Evolutionary conservation across 2,329 filamentous ascomycete species (phyloP).

Genomic region (Phyllosticta capitalensis): DNA sequence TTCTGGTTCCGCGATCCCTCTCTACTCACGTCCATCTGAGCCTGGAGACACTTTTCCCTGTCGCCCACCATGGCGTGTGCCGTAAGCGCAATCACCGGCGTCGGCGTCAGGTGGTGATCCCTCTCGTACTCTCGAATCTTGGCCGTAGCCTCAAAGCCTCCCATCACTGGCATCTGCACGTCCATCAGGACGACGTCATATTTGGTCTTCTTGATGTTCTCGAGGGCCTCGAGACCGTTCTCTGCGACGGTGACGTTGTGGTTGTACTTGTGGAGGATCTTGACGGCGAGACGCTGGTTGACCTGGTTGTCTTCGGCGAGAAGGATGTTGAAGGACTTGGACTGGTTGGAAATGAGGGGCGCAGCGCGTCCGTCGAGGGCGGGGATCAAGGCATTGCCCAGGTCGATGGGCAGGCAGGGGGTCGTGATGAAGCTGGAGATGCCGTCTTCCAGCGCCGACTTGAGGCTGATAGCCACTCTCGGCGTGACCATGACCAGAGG

Average conservation of each 20-base stretch:
- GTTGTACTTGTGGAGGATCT: slow-evolving; percentile 95
- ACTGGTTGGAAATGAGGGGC: slow-evolving; percentile 84
- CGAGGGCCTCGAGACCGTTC: slow-evolving; percentile 87
- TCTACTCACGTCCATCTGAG: slow-evolving; percentile 71
- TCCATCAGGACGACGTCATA: slow-evolving; percentile 99
- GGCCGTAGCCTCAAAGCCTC: slow-evolving; percentile 84
- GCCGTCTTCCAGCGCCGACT: slow-evolving; percentile 85
- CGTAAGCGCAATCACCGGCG: slow-evolving; percentile 92
- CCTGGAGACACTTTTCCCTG: slow-evolving; percentile 94
- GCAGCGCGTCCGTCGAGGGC: slow-evolving; percentile 89
- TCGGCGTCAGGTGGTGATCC: slow-evolving; percentile 67
- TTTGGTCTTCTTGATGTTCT: slow-evolving; percentile 81
- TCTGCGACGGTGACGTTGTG: slow-evolving; percentile 86
- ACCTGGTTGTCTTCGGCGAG: slow-evolving; percentile 95
- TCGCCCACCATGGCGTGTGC: slow-evolving; percentile 99
- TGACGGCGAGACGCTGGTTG: slow-evolving; percentile 90
- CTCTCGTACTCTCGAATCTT: slow-evolving; percentile 95
- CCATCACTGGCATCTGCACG: slow-evolving; percentile 99
- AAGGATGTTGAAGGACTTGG: slow-evolving; percentile 89
- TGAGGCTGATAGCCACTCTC: slow-evolving; percentile 80
- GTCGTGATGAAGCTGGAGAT: slow-evolving; percentile 99
- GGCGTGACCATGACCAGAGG: slow-evolving; percentile 89
- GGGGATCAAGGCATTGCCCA: slow-evolving; percentile 93
- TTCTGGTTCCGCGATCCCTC: not conserved
- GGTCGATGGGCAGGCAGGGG: slow-evolving; percentile 84